Evolutionary conservation across 2,329 filamentous ascomycete species (phyloP).

Genomic region (Alternaria brassicae): DNA sequence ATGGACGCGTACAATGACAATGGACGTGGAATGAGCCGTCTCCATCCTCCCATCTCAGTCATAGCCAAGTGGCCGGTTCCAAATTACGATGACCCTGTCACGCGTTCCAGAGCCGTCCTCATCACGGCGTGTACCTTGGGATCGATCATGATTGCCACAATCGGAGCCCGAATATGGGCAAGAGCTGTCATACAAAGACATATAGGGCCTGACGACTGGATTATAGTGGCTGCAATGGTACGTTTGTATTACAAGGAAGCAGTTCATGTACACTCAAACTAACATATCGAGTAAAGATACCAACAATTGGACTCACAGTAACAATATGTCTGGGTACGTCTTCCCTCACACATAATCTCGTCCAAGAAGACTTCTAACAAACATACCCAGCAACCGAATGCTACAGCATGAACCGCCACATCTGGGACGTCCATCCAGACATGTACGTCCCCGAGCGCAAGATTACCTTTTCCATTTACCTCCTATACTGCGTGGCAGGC

Average conservation of each 20-base stretch:
- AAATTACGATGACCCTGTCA: conserved; percentile 23
- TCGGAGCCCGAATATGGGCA: conserved; percentile 22
- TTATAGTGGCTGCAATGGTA: conserved; percentile 25
- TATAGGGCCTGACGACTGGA: conserved; percentile 24
- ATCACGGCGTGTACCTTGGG: conserved; percentile 16
- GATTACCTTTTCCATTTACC: conserved; percentile 23
- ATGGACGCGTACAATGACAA: conserved; percentile 3
- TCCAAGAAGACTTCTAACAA: not conserved
- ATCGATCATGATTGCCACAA: conserved; percentile 14
- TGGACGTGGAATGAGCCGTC: conserved; percentile 12
- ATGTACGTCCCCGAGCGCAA: conserved; percentile 19
- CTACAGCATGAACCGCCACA: conserved; percentile 19
- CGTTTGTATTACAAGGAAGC: not conserved
- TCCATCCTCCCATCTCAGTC: conserved; percentile 21
- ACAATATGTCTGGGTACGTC: not conserved
- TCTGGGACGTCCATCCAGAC: conserved; percentile 23
- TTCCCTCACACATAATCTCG: not conserved
- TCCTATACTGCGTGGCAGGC: conserved; percentile 19
- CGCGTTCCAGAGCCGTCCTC: conserved; percentile 11
- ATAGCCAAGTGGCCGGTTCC: conserved; percentile 19
- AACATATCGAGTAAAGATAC: conserved; percentile 1
- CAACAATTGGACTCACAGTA: conserved; percentile 3
- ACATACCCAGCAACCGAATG: not conserved
- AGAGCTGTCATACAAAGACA: conserved; percentile 21
- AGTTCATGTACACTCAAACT: not conserved